phyloP scores from a whole-genome alignment of 2,329 filamentous ascomycete species.

The Penicillium nordicum region DNA sequence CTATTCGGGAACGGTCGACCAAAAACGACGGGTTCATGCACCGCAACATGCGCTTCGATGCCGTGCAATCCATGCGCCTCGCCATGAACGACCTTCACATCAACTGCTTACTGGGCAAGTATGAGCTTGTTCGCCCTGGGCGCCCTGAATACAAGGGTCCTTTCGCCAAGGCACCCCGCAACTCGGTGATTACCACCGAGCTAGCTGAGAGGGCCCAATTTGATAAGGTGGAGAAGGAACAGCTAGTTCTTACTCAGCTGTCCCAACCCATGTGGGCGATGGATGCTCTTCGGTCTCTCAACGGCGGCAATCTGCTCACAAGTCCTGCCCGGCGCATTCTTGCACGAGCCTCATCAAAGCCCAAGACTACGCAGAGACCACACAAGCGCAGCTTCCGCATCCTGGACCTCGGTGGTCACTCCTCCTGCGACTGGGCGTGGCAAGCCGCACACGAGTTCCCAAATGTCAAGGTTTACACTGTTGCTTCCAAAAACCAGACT shows the following conservation, averaged over 20 bases:
- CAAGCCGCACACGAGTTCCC: constrained; percentile 82
- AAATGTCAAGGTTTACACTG: constrained; percentile 81
- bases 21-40: constrained; percentile 77
- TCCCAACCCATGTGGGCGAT: constrained; percentile 59
- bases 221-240: constrained; percentile 64
- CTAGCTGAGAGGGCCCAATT: constrained; percentile 47
- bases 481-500: constrained; percentile 70
- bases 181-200: constrained; percentile 62
- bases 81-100: constrained; percentile 70
- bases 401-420: constrained; percentile 81
- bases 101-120: constrained; percentile 80
- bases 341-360: constrained; percentile 18
- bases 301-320: constrained; percentile 59
- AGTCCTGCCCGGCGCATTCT: constrained; percentile 48
- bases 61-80: constrained; percentile 76
- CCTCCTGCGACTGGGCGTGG: constrained; percentile 93
- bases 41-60: constrained; percentile 79
- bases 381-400: constrained; percentile 57
- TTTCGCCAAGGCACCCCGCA: constrained; percentile 68
- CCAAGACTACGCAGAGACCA: constrained; percentile 17
- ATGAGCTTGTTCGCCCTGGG: constrained; percentile 69
- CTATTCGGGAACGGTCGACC: constrained; percentile 64
- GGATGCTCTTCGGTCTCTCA: constrained; percentile 59
- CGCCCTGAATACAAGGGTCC: constrained; percentile 67
- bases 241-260: constrained; percentile 72